Base-by-base conservation (phyloP, 2,329 filamentous ascomycete genomes). In the Apiospora sp. region DNA sequence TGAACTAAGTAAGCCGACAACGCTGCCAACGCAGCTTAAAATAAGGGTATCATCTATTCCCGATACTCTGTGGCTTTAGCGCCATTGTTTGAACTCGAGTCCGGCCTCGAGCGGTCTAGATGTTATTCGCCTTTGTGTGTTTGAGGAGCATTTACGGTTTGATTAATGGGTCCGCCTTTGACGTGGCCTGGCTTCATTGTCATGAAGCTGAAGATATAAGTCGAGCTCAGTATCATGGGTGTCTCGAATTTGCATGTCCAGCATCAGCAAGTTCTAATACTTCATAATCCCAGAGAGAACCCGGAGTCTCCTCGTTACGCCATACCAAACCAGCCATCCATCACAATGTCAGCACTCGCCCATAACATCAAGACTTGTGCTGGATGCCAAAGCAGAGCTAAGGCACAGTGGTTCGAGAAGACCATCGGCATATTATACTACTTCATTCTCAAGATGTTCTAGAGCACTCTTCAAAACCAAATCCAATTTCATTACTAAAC, bases 301-400 rank as follows among this genome's bases (percentile, higher is more conserved):
- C 10, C 37, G 27, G 27, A 30, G 27, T 10, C 37, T 41, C 10
- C 37, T 41, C 37, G 37, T 41, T 41, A 41, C 37, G 37, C 37
- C 7, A 5, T 37, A 61, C 4, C 7, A 16, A 2, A 7, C 22
- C 46, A 48, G 27, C 27, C 27, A 6, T 22, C 19, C 54, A 12
- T 61, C 14, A 16, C 54, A 12, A 61, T 61, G 54, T 61, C 54
- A 22, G 51, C 54, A 34, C 54, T 61, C 30, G 19, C 54, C 54
- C 54, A 61, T 6, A 61, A 61, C 54, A 22, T 61, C 54, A 61
- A 61, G 54, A 61, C 54, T 37, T 61, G 54, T 22, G 54, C 54
- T 61, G 54, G 54, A 37, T 61, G 54, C 54, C 54, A 61, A 61
- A 34, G 54, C 30, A 61, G 54, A 37, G 30, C 54, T 5, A 61